phyloP scores from a whole-genome alignment of 345 rosid species.

The Psidium guajava region DNA sequence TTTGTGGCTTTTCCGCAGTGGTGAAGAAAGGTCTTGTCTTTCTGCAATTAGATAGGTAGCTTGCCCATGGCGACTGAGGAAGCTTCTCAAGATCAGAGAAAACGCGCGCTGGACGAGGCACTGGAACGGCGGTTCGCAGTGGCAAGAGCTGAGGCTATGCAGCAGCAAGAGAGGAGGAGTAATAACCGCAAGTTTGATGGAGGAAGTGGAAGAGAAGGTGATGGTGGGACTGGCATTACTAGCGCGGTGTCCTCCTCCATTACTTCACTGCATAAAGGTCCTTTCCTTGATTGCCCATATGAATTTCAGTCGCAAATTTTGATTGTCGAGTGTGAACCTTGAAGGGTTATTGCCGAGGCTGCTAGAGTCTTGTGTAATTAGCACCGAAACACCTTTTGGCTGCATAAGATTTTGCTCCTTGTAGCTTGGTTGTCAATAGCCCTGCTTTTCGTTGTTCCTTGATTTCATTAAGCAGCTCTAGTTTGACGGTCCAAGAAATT shows the following conservation, averaged over 20 bases:
- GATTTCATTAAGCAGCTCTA: not conserved
- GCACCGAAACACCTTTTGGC: not conserved
- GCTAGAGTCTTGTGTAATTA: not conserved
- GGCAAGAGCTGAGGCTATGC: constrained; percentile 2
- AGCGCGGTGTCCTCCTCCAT: not conserved
- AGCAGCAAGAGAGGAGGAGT: not conserved
- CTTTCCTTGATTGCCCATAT: not conserved
- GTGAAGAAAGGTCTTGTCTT: not conserved
- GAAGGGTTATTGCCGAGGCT: not conserved
- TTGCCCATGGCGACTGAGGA: not conserved
- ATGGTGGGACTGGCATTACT: not conserved
- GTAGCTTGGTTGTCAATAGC: not conserved
- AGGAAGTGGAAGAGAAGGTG: not conserved
- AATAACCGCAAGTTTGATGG: not conserved
- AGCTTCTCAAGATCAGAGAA: not conserved
- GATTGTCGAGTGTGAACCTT: not conserved
- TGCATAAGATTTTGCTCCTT: not conserved
- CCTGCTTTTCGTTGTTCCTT: not conserved
- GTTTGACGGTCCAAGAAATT: not conserved
- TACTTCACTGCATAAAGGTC: not conserved
- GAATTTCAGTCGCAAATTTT: not conserved
- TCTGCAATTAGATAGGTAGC: not conserved
- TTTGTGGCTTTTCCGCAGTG: not conserved
- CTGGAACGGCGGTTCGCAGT: constrained; percentile 4
- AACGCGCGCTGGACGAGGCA: constrained; percentile 4